Evolutionary conservation across 2,329 filamentous ascomycete species (phyloP).

Genomic region (Arthrinium puccinioides): DNA sequence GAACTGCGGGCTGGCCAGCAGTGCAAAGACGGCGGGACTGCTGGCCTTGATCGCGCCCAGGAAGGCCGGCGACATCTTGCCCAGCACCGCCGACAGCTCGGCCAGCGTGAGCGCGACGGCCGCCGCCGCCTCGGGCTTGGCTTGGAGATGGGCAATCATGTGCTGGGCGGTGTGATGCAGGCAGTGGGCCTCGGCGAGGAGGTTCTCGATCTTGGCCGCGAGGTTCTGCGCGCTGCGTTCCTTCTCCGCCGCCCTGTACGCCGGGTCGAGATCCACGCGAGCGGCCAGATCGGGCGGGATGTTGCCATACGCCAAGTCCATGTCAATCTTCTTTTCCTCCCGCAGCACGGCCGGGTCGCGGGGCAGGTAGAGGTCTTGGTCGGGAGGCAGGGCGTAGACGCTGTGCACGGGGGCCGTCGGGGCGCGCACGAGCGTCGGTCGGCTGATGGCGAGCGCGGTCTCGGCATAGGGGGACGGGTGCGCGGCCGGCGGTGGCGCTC

Average conservation of each 20-base stretch:
- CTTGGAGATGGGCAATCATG: slow-evolving; percentile 80
- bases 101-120: slow-evolving; percentile 89
- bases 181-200: slow-evolving; percentile 84
- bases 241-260: slow-evolving; percentile 51
- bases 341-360: slow-evolving; percentile 20
- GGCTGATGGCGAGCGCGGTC: slow-evolving; percentile 34
- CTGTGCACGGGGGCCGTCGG: slow-evolving; percentile 8
- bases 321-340: slow-evolving; percentile 59
- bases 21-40: slow-evolving; percentile 77
- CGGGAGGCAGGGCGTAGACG: slow-evolving; percentile 19
- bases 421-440: slow-evolving; percentile 21
- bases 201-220: slow-evolving; percentile 64
- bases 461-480: slow-evolving; percentile 34
- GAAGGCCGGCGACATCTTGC: slow-evolving; percentile 78
- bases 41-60: slow-evolving; percentile 68
- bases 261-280: slow-evolving; percentile 27
- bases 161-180: slow-evolving; percentile 75
- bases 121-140: slow-evolving; percentile 78
- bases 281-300: slow-evolving; percentile 60
- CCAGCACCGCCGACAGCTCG: slow-evolving; percentile 75
- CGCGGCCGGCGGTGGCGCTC: slow-evolving; percentile 32
- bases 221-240: slow-evolving; percentile 45
- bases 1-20: slow-evolving; percentile 87
- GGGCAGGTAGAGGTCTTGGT: slow-evolving; percentile 29
- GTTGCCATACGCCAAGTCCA: slow-evolving; percentile 87